These are phyloP conservation scores for Ogataea thermomethanolica DNA, from an alignment of 805 yeast species.

Conservation along the genomic window DNA sequence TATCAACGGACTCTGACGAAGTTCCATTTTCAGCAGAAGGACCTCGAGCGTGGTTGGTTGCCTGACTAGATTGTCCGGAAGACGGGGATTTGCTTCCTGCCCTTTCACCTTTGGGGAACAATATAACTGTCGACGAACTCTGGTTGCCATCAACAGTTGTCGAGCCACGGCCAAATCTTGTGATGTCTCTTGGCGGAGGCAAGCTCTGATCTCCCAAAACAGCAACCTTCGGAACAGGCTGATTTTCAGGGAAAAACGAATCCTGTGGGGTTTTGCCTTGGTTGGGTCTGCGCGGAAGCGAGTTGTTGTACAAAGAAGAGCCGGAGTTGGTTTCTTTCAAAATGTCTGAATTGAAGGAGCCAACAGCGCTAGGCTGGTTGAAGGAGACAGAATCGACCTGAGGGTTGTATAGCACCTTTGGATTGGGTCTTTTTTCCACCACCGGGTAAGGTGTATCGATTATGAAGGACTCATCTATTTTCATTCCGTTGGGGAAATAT, in stretches of 20 bases:
- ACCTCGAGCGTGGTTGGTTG: not conserved
- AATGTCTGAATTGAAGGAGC: constrained; percentile 7
- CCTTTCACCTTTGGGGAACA: constrained; percentile 42
- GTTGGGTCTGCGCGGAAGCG: constrained; percentile 11
- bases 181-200: constrained; percentile 30
- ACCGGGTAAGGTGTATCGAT: constrained; percentile 43
- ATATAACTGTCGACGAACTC: constrained; percentile 42
- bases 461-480: constrained; percentile 58
- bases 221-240: constrained; percentile 21
- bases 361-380: constrained; percentile 2
- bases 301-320: constrained; percentile 10
- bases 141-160: constrained; percentile 9
- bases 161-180: constrained; percentile 14
- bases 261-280: constrained; percentile 15
- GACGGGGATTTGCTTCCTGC: constrained; percentile 20
- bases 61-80: not conserved
- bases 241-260: constrained; percentile 11
- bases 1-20: constrained; percentile 3
- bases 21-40: constrained; percentile 2
- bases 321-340: constrained; percentile 7
- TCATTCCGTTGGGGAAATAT: constrained; percentile 66
- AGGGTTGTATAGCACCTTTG: not conserved
- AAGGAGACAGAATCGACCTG: not conserved
- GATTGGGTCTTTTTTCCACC: constrained; percentile 5
- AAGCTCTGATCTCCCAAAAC: constrained; percentile 29